Conservation (phyloP, 139 green algal species). For the Tetradesmus lagerheimii region DNA sequence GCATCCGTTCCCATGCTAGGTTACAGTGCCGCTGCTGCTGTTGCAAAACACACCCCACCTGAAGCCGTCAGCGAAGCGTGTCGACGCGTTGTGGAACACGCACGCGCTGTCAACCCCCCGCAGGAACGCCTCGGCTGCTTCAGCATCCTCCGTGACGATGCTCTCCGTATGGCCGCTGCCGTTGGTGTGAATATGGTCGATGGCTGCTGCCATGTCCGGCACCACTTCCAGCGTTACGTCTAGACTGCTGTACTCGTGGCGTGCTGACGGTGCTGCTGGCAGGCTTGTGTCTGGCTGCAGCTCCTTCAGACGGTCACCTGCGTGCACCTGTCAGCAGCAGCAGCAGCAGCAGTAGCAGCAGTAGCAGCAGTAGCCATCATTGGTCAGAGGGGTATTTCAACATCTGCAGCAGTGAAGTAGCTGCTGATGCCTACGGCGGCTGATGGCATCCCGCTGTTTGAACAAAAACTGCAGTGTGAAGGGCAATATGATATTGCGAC, state of each 20-base stretch:
- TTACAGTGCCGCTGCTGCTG: too few relatives aligned
- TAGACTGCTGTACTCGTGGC: constrained; percentile 92
- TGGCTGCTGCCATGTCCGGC: constrained; percentile 77
- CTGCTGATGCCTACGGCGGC: too few relatives aligned
- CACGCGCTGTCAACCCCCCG: constrained; percentile 91
- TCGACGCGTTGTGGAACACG: constrained; percentile 96
- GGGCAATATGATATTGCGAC: too few relatives aligned
- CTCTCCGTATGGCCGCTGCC: constrained; percentile 90
- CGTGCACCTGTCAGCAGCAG: constrained; percentile 54
- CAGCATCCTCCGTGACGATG: constrained; percentile 85
- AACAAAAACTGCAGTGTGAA: too few relatives aligned
- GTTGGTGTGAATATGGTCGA: constrained; percentile 94
- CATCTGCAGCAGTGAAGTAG: too few relatives aligned
- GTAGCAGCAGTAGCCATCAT: too few relatives aligned
- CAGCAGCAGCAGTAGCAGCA: neutral
- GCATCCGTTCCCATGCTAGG: too few relatives aligned
- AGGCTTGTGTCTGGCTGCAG: constrained; percentile 47
- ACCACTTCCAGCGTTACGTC: constrained; percentile 94
- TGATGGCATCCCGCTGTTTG: too few relatives aligned
- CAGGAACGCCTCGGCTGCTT: constrained; percentile 89
- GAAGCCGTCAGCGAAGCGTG: constrained; percentile 97
- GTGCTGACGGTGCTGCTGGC: constrained; percentile 63
- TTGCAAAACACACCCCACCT: constrained; percentile 72
- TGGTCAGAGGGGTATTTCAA: too few relatives aligned
- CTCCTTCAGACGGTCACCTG: constrained; percentile 59